Base-by-base conservation (phyloP, 768 basidiomycete species). In the Pleurotus sapidus region DNA sequence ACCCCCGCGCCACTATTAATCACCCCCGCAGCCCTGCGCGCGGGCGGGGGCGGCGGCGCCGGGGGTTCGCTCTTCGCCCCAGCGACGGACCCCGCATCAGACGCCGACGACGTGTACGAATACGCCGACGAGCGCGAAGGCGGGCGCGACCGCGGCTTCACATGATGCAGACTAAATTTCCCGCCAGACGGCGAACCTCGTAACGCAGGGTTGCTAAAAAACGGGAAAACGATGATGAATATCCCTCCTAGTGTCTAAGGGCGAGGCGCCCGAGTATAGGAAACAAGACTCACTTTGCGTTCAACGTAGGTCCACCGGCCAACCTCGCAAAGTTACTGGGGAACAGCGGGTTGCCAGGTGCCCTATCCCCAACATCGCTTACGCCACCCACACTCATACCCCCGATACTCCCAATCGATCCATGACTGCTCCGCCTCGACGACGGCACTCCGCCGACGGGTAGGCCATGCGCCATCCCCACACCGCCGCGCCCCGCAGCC, bases 261-360 rank as follows among this genome's bases (percentile, higher is more conserved):
- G 20, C 20, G 20, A 20, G 20, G 20, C 20, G 20, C 20, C 20
- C 20, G 20, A 20, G 20, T 20, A 20, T 20, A 20, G 1, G 20
- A 18, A 42, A 14, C 14, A 53, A 1, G 14, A 64, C 70, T 59
- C 56, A 73, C 75, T 72, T 83, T 15, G 80, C 81, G 12, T 72
- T 69, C 63, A 92, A 71, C 20, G 88, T 91, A 18, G 91, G 90
- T 34, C 81, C 82, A 37, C 80, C 62, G 23, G 82, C 80, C 60
- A 93, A 69, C 55, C 81, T 80, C 30, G 89, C 83, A 70, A 93
- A 95, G 66, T 83, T 90, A 61, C 83, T 87, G 3, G 90, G 89
- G 74, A 95, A 95, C 5, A 93, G 72, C 12, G 91, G 92, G 61
- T 86, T 82, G 0, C 90, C 92, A 1, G 87, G 84, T 1, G 74